Evolutionary conservation across 371 early-diverging fungal genomes (phyloP).

Genomic region (Mortierella sp.): DNA sequence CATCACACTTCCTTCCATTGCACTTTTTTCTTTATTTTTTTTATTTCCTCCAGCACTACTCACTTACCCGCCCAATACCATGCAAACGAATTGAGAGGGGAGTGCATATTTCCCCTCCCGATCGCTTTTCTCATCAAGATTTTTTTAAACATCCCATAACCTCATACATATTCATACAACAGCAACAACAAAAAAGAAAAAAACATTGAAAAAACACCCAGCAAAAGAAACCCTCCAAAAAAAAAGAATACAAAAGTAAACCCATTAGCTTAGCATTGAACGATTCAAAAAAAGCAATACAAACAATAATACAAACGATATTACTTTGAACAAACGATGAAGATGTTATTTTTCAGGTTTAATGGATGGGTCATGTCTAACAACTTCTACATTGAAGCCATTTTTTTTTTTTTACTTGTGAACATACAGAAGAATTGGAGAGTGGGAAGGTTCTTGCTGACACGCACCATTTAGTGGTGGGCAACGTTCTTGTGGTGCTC

Average conservation of each 20-base stretch:
- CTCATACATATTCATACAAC: neutral
- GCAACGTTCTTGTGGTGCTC: slow-evolving; percentile 82
- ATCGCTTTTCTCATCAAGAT: neutral
- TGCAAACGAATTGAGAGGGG: slow-evolving; percentile 3
- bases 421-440: neutral
- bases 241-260: neutral
- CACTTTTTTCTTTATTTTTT: neutral
- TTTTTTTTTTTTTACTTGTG: neutral
- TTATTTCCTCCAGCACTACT: neutral
- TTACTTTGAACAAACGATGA: slow-evolving; percentile 6
- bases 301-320: neutral
- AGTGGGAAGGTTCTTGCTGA: neutral
- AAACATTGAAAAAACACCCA: slow-evolving; percentile 7
- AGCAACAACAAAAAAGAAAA: slow-evolving; percentile 1
- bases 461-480: slow-evolving; percentile 66
- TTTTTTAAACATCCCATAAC: neutral
- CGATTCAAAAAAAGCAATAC: neutral
- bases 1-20: slow-evolving; percentile 6
- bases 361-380: neutral
- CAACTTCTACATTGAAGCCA: neutral
- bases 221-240: slow-evolving; percentile 8
- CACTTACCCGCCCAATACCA: neutral
- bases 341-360: neutral
- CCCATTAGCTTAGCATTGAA: neutral
- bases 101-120: neutral